A percentile compares a stretch with the other conserved stretches of the same genome.
These are phyloP conservation scores for Glarea lozoyensis DNA, from an alignment of 495 filamentous ascomycete genomes.

Conservation along the genomic window DNA sequence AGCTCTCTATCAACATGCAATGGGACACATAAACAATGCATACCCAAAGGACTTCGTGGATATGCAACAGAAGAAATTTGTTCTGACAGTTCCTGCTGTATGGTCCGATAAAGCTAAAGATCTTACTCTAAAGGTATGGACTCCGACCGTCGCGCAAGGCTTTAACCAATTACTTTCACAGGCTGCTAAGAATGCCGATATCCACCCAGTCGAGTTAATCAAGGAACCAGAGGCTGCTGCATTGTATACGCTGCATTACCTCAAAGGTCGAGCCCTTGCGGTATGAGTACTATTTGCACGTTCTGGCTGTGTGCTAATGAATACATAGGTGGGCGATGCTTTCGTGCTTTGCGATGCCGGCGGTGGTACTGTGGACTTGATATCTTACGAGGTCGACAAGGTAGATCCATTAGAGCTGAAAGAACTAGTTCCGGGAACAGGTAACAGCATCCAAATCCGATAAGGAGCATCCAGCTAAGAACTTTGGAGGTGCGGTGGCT, in stretches of 20 bases:
- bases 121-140: constrained; percentile 1
- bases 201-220: constrained; percentile 1
- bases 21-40: constrained; percentile 15
- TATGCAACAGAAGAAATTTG: constrained; percentile 10
- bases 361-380: constrained; percentile 13
- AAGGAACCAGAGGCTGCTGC: constrained; percentile 10
- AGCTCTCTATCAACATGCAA: constrained; percentile 20
- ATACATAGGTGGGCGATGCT: constrained; percentile 8
- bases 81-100: constrained; percentile 1
- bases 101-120: background rate
- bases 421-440: constrained; percentile 27
- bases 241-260: background rate
- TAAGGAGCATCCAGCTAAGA: no score
- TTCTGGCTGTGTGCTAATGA: constrained; percentile 8
- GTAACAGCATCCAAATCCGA: constrained; percentile 8
- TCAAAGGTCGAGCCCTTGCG: constrained; percentile 11
- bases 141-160: background rate
- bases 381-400: constrained; percentile 8
- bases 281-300: background rate
- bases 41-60: constrained; percentile 15
- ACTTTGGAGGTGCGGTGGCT: constrained; percentile 21
- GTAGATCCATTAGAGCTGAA: constrained; percentile 17
- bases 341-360: constrained; percentile 15
- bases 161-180: no score
- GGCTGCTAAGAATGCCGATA: background rate